Conservation (phyloP, 805 yeast genomes). For the Cyberlindnera bimundalis region DNA sequence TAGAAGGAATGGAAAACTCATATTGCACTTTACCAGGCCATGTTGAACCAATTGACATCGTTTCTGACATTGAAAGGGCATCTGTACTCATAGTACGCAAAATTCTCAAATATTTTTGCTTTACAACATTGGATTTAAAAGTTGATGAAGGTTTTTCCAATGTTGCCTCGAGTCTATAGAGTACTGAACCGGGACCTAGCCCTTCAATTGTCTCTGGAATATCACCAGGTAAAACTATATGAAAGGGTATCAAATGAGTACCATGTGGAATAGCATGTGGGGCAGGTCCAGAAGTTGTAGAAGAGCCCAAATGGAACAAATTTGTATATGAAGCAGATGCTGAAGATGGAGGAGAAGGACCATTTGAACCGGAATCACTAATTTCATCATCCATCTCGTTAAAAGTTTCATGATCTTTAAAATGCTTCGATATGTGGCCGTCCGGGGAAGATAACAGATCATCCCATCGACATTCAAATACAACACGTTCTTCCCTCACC, state of each 20-base stretch:
- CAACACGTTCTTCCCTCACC: slow-evolving; percentile 46
- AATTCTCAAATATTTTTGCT: slow-evolving; percentile 62
- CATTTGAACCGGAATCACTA: no score
- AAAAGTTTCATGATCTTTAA: not conserved
- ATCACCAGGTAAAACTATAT: slow-evolving; percentile 71
- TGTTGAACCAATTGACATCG: slow-evolving; percentile 84
- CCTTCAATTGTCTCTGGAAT: slow-evolving; percentile 85
- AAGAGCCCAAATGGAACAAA: slow-evolving; percentile 7
- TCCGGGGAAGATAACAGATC: slow-evolving; percentile 36
- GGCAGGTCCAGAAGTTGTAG: slow-evolving; percentile 14
- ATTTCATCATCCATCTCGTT: not conserved
- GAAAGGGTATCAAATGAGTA: slow-evolving; percentile 81
- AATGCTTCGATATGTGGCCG: slow-evolving; percentile 23
- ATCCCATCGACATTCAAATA: slow-evolving; percentile 76
- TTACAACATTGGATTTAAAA: slow-evolving; percentile 45
- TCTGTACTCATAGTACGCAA: slow-evolving; percentile 80
- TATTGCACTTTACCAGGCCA: slow-evolving; percentile 91
- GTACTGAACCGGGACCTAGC: slow-evolving; percentile 69
- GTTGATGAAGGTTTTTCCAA: slow-evolving; percentile 53
- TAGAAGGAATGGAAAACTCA: slow-evolving; percentile 77
- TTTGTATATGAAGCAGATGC: slow-evolving; percentile 9
- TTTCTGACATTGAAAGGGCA: slow-evolving; percentile 65
- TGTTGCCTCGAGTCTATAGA: slow-evolving; percentile 67
- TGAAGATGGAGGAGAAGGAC: no score
- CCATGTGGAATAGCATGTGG: slow-evolving; percentile 50